These are phyloP conservation scores for Botrytis cinerea DNA, from an alignment of 2,329 filamentous ascomycete species.

Conservation along the genomic window DNA sequence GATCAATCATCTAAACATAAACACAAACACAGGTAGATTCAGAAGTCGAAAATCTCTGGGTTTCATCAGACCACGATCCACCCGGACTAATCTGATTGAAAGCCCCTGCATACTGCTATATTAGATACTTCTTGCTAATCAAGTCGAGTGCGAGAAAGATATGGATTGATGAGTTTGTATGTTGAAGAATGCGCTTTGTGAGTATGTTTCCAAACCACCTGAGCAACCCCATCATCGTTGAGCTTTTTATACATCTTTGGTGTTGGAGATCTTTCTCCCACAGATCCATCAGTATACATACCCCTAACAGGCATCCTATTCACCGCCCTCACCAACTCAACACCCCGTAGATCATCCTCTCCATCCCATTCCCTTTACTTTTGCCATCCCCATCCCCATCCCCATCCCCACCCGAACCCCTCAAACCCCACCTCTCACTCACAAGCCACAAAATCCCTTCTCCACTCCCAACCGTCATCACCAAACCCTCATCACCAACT, in stretches of 20 bases:
- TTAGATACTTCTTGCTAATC: too few species aligned
- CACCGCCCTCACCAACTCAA: background rate
- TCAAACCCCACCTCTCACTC: background rate
- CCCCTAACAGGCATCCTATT: background rate
- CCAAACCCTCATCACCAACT: background rate
- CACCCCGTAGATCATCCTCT: background rate
- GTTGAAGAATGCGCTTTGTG: too few species aligned
- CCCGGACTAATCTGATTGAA: too few species aligned
- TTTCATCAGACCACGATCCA: too few species aligned
- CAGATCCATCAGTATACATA: background rate
- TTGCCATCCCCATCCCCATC: fast-evolving
- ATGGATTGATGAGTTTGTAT: too few species aligned
- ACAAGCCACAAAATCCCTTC: background rate
- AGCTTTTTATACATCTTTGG: background rate
- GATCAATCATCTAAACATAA: too few species aligned
- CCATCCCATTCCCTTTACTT: too few species aligned
- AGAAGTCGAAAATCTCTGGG: too few species aligned
- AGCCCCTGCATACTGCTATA: too few species aligned
- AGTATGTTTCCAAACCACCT: conserved; percentile 7
- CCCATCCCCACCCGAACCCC: background rate
- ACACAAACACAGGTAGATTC: too few species aligned
- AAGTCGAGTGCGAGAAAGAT: too few species aligned
- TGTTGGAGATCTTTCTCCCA: background rate
- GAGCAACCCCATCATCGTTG: background rate
- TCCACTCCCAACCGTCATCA: background rate